A percentile compares a stretch with the other conserved stretches of the same genome.
Conservation (phyloP, 257 asterid genomes). For the Solanum arcanum region DNA sequence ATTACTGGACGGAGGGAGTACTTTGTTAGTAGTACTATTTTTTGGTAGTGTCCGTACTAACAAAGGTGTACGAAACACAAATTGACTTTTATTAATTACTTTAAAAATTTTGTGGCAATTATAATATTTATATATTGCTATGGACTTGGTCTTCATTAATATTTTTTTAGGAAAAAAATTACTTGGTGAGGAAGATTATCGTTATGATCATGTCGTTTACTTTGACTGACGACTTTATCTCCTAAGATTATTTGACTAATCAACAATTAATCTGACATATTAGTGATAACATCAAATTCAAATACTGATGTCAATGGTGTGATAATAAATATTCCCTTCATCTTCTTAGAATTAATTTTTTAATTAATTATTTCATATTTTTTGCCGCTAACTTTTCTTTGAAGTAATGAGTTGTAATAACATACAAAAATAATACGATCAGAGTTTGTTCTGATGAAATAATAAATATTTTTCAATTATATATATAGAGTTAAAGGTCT, state of each 20-base stretch:
- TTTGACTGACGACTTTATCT: neutral
- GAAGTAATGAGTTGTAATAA: no score
- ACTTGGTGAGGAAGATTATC: neutral
- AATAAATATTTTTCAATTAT: no score
- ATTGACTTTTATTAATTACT: neutral
- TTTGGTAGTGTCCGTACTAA: neutral
- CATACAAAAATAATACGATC: no score
- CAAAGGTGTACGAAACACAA: neutral
- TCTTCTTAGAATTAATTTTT: neutral
- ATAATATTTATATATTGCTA: neutral
- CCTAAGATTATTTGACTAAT: neutral
- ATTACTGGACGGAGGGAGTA: no score
- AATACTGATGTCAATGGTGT: neutral
- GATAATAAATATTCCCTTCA: neutral
- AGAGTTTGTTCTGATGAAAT: no score
- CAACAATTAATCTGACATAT: neutral
- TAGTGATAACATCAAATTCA: neutral
- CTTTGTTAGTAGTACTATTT: neutral
- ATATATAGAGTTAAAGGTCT: no score
- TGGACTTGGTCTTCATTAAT: neutral
- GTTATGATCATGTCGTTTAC: neutral
- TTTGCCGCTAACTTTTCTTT: neutral
- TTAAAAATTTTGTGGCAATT: neutral
- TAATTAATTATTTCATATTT: neutral
- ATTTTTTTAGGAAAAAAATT: neutral